Conservation (phyloP, 371 early-diverging fungal genomes). For the Mucor piriformis region DNA sequence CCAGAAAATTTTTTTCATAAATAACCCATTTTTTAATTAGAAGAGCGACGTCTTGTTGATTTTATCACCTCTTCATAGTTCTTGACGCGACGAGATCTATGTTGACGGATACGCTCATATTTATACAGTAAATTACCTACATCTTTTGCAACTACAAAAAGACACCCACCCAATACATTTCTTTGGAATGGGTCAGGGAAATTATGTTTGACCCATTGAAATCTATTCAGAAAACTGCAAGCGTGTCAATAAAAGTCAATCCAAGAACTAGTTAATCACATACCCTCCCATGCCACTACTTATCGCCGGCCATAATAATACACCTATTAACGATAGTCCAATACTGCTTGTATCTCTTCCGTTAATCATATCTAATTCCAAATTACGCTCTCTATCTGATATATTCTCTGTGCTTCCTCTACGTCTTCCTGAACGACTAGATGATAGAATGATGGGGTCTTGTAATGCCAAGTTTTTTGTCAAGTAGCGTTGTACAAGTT, state of each 20-base stretch:
- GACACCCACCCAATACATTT: constrained; percentile 61
- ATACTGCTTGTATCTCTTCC: constrained; percentile 34
- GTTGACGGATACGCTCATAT: constrained; percentile 44
- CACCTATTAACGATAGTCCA: constrained; percentile 56
- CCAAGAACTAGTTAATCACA: background rate
- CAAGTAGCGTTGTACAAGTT: constrained; percentile 7
- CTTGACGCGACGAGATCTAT: constrained; percentile 40
- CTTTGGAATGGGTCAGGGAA: constrained; percentile 65
- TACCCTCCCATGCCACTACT: constrained; percentile 49
- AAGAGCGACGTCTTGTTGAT: background rate
- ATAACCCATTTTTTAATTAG: background rate
- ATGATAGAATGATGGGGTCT: constrained; percentile 5
- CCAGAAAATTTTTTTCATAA: background rate
- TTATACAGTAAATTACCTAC: constrained; percentile 41
- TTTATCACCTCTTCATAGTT: constrained; percentile 27
- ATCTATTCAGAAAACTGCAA: constrained; percentile 48
- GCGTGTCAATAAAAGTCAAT: background rate
- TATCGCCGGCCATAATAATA: constrained; percentile 55
- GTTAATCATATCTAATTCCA: constrained; percentile 31
- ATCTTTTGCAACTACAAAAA: constrained; percentile 63
- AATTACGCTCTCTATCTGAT: constrained; percentile 27
- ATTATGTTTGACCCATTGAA: constrained; percentile 46
- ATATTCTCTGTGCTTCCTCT: background rate
- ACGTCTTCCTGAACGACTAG: background rate
- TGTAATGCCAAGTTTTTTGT: constrained; percentile 19